Percentiles rank a stretch among this genome's conserved stretches.
phyloP scores from a whole-genome alignment of 305 asterid genomes.

The Fraxinus paxiana region DNA sequence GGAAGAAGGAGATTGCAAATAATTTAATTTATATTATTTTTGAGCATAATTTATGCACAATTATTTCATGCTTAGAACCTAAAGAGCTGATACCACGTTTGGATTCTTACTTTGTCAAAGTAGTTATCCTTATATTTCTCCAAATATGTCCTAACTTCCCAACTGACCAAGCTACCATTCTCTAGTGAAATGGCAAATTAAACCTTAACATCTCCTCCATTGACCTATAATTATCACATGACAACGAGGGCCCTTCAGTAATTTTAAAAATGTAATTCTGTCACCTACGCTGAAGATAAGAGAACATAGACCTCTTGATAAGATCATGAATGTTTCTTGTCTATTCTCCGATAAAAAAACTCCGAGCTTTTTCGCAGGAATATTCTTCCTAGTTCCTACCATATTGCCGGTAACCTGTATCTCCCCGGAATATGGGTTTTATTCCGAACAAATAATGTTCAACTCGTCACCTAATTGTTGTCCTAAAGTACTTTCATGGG shows the following conservation, averaged over 20 bases:
- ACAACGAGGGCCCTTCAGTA: constrained; percentile 9
- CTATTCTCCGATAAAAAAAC: constrained; percentile 9
- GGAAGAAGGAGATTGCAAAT: no score
- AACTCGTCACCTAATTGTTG: not conserved
- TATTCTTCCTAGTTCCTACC: not conserved
- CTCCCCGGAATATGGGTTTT: constrained; percentile 26
- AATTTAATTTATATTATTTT: no score
- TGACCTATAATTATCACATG: not conserved
- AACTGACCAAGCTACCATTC: constrained; percentile 19
- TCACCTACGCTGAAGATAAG: constrained; percentile 13
- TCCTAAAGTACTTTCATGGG: constrained; percentile 20
- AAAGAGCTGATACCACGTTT: not conserved
- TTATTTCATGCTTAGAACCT: not conserved
- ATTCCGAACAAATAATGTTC: constrained; percentile 11
- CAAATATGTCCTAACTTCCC: constrained; percentile 1
- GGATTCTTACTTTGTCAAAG: not conserved
- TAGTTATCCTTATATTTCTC: not conserved
- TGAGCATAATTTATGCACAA: not conserved
- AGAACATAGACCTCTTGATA: constrained; percentile 29
- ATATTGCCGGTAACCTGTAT: not conserved
- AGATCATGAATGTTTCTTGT: constrained; percentile 21
- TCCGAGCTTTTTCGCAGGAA: constrained; percentile 32
- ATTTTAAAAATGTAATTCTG: not conserved
- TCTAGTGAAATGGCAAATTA: not conserved
- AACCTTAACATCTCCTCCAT: not conserved